Percentiles rank a stretch among this genome's conserved stretches.
These are phyloP conservation scores for Kwoniella bestiolae DNA, from an alignment of 768 basidiomycete genomes.

Conservation along the genomic window DNA sequence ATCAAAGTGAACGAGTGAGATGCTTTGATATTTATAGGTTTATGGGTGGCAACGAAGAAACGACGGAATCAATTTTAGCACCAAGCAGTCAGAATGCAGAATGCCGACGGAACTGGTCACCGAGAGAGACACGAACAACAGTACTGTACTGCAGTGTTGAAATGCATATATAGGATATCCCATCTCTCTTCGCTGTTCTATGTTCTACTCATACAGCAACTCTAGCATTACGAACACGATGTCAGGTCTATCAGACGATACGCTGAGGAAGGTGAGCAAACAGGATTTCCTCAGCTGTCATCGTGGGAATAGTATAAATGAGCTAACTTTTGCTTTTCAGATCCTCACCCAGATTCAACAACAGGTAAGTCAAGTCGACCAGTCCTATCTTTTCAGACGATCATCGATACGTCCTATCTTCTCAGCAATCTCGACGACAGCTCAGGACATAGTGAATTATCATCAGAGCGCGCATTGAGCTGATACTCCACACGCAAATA, in stretches of 20 bases:
- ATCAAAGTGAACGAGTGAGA: background rate
- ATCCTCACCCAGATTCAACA: constrained; percentile 91
- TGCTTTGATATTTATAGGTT: background rate
- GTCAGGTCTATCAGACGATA: constrained; percentile 74
- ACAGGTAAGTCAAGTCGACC: constrained; percentile 60
- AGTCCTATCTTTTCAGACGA: background rate
- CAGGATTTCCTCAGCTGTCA: background rate
- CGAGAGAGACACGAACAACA: no score
- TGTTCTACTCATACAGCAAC: background rate
- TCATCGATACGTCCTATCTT: no score
- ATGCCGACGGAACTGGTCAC: constrained; percentile 9
- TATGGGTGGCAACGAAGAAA: constrained; percentile 14
- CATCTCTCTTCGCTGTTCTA: background rate
- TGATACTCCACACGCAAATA: no score
- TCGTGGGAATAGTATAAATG: background rate
- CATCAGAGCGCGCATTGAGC: no score
- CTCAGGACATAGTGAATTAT: no score
- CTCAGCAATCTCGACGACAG: no score
- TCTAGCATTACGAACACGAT: constrained; percentile 52
- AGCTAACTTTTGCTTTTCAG: constrained; percentile 59
- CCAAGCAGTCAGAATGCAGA: background rate
- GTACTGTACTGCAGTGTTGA: background rate
- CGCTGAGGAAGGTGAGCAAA: constrained; percentile 74
- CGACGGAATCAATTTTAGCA: constrained; percentile 9
- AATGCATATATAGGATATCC: background rate